Evolutionary conservation across 495 filamentous ascomycete species (phyloP).

Genomic region (Penicillium waksmanii): DNA sequence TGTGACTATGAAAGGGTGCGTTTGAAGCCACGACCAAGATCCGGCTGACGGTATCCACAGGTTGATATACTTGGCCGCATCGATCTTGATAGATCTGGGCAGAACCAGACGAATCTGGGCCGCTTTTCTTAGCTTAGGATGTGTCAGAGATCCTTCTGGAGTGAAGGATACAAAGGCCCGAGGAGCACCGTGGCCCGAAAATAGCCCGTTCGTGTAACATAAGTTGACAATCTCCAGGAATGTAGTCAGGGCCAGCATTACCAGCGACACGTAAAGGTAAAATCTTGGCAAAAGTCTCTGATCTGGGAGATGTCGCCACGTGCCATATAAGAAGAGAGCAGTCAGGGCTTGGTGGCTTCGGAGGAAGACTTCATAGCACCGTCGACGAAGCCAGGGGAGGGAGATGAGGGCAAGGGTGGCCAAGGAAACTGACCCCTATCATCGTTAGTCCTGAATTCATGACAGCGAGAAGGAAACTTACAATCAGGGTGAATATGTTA

Average conservation of each 20-base stretch:
- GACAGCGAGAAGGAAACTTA: no score
- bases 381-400: no score
- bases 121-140: not conserved
- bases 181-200: constrained; percentile 22
- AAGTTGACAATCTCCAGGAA: constrained; percentile 2
- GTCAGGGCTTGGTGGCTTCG: not conserved
- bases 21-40: constrained; percentile 36
- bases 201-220: constrained; percentile 30
- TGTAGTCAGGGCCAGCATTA: not conserved
- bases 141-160: constrained; percentile 1
- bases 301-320: not conserved
- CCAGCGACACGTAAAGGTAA: not conserved
- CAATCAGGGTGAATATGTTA: not conserved
- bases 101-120: constrained; percentile 28
- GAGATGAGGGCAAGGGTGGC: no score
- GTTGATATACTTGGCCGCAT: constrained; percentile 43
- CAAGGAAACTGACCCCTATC: not conserved
- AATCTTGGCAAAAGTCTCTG: not conserved
- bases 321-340: not conserved
- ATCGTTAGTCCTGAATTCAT: not conserved
- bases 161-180: constrained; percentile 25
- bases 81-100: constrained; percentile 28
- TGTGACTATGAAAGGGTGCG: constrained; percentile 41
- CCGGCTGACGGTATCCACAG: constrained; percentile 39
- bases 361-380: not conserved